Evolutionary conservation across 441 rosid genomes (phyloP), one percentile per base, ranked within the genome.

Genomic region (Croton setiger): DNA sequence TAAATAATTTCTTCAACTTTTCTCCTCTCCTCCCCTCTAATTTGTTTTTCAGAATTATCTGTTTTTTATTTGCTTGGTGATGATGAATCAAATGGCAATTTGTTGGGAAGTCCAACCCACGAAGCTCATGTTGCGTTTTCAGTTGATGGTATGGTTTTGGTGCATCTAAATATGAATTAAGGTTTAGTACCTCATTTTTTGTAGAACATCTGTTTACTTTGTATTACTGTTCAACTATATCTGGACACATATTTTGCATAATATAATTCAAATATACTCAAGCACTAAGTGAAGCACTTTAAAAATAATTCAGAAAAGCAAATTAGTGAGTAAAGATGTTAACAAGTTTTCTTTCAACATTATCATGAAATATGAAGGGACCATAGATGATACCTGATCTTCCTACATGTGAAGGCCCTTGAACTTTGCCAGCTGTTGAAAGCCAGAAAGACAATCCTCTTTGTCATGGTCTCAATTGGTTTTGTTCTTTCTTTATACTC

Each of bases 101-200:
- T 73, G 44, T 82, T 79, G 69, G 73, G 63, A 65, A 61, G 63
- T 79, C 81, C 82, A 64, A 79, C 69, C 58, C 75, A 69, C 71
- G 98, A 93, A 78, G 76, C 85, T 72, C 92, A 93, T 75, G 87
- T 84, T 78, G 92, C 97, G 57, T 88, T 93, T 79, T 88, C 98
- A 81, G 83, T 90, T 60, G 86, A 87, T 79, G 98, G 98, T 93
- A 86, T 64, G 70, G 31, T 55, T 70, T 58, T 62, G 35, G 37
- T 60, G 5, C 39, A n/a, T 33, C 44, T 45, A 21, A 68, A 53
- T 54, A 58, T 55, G 10, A 58, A 56, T 54, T 33, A 20, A 37
- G 51, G 23, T 58, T 57, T 23, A 58, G 51, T 58, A 44, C 23
- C 48, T 60, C 47, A 31, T 7, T 49, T 57, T 14, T 70, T 23